Percentiles rank a stretch among this genome's conserved stretches.
These are phyloP conservation scores for Arthrobotrys conoides DNA, from an alignment of 2,329 filamentous ascomycete species.

Conservation along the genomic window DNA sequence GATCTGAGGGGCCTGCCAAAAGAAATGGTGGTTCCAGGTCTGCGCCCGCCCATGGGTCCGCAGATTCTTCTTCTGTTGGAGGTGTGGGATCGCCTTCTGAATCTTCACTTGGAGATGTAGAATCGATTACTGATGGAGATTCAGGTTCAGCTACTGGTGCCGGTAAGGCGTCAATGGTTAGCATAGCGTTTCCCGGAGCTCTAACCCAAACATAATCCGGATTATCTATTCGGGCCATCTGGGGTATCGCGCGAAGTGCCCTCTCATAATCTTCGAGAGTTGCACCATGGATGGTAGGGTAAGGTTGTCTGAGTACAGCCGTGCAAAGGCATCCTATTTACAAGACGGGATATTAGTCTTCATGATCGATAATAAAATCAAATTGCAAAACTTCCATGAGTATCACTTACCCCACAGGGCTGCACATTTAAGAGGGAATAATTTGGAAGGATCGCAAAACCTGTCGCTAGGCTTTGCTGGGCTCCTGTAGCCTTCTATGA, in stretches of 20 bases:
- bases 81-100: no score
- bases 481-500: background rate
- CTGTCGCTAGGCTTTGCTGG: no score
- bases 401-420: background rate
- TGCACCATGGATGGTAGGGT: background rate
- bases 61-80: no score
- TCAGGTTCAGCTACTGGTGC: no score
- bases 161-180: no score
- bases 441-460: no score
- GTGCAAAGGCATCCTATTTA: background rate
- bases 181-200: no score
- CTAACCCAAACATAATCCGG: background rate
- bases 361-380: background rate
- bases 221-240: background rate
- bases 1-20: no score
- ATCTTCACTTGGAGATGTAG: no score
- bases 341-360: background rate
- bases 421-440: background rate
- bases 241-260: background rate
- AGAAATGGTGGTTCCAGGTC: no score
- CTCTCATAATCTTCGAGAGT: background rate
- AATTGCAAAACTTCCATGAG: background rate
- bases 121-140: no score
- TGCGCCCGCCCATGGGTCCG: no score
- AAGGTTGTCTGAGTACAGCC: background rate